A percentile compares a stretch with the other conserved stretches of the same genome.
Evolutionary conservation across 148 eudicot species (phyloP).

Genomic region (Chenopodium formosanum): DNA sequence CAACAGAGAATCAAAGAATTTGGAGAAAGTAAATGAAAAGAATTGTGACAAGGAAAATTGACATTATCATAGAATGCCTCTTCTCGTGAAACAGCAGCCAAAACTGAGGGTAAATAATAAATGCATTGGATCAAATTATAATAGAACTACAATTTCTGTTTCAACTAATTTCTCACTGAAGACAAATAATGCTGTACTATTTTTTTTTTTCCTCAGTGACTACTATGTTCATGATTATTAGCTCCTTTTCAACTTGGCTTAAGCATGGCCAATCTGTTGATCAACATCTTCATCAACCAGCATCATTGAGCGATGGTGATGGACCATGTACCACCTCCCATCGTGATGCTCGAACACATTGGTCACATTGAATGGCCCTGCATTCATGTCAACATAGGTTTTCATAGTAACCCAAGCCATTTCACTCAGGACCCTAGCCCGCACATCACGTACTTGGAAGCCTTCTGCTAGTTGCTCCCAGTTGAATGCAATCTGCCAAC

Average conservation of each 20-base stretch:
- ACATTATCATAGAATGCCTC: neutral
- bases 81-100: constrained; percentile 25
- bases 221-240: constrained; percentile 38
- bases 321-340: constrained; percentile 94
- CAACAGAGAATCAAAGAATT: neutral
- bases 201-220: constrained; percentile 23
- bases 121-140: constrained; percentile 27
- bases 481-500: constrained; percentile 77
- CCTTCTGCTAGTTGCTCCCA: constrained; percentile 62
- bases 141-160: constrained; percentile 25
- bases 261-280: constrained; percentile 53
- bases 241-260: constrained; percentile 20
- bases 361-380: constrained; percentile 54
- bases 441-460: constrained; percentile 74
- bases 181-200: constrained; percentile 30
- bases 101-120: constrained; percentile 28
- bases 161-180: constrained; percentile 36
- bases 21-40: neutral
- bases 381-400: constrained; percentile 55
- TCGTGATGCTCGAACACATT: constrained; percentile 73
- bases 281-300: constrained; percentile 64
- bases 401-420: constrained; percentile 94
- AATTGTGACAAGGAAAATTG: neutral
- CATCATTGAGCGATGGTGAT: constrained; percentile 79
- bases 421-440: constrained; percentile 63